Evolutionary conservation across 129 eudicot species (phyloP), one percentile per base, ranked within the genome.

Genomic region (Saussurea involucrata): DNA sequence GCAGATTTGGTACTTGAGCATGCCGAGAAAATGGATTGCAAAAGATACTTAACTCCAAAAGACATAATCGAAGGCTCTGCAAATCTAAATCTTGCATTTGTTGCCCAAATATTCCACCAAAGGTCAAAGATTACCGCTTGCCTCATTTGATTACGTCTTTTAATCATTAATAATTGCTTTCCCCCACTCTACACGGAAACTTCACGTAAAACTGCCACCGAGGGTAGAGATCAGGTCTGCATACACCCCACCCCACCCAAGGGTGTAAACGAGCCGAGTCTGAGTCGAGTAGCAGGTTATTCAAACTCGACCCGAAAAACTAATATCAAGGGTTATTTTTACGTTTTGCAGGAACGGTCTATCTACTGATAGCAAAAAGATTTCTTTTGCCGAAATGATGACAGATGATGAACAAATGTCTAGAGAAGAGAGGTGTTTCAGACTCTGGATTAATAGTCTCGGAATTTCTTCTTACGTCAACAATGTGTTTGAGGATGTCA

Each of bases 381-480:
- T 91, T 21, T 85, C 98, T 29, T 90, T 95, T 89, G 98, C 98
- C 36, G 98, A 95, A 87, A 91, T 95, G 96, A 95, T 91, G 96
- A 81, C 93, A n/a, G 98, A 95, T 55, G 92, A 95, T 69, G 97
- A 83, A 31, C 92, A 86, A 80, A 85, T 90, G 67, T 95, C 98
- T 32, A 91, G 97, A 88, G 98, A 95, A 42, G 98, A 92, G 83
- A 87, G 97, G 68, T 91, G 98, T 78, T 95, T 87, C 68, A 87
- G 98, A 66, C 83, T 95, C 37, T 95, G 98, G 98, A 95, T 95
- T 79, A 95, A 95, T 69, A 95, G 97, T 84, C 84, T 95, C 44
- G 98, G 98, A 73, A 88, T 85, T 70, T 49, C 88, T 69, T 73
- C 91, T 67, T 95, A 91, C 55, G 89, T 95, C 77, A 95, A 95